phyloP scores from a whole-genome alignment of 2,329 filamentous ascomycete genomes.

The Curvularia sp. region DNA sequence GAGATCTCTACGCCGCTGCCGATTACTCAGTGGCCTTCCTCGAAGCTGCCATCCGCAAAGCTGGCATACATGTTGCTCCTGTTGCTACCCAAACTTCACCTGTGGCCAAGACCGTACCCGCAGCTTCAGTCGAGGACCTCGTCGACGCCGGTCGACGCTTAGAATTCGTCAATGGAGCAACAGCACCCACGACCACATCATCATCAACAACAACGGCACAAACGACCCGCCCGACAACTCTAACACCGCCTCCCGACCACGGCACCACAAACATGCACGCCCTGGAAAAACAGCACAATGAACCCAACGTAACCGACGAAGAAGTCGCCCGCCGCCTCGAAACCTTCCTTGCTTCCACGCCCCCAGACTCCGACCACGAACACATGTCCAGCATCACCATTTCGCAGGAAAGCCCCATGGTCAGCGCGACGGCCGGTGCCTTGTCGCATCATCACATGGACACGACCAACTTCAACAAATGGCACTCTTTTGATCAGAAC shows the following conservation, averaged over 20 bases:
- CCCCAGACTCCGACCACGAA: conserved; percentile 55
- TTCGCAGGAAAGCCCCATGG: conserved; percentile 29
- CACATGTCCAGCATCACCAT: conserved; percentile 42
- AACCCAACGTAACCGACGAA: conserved; percentile 52
- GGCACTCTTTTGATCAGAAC: conserved; percentile 27
- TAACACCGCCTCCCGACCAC: conserved; percentile 54
- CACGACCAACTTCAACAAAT: conserved; percentile 27
- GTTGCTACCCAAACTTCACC: conserved; percentile 31
- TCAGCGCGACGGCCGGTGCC: conserved; percentile 18
- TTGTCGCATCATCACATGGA: background rate
- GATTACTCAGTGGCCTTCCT: conserved; percentile 95
- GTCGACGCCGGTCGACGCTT: conserved; percentile 56
- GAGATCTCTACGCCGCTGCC: conserved; percentile 91
- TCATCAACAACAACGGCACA: conserved; percentile 19
- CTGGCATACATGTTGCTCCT: conserved; percentile 74
- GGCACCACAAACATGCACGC: conserved; percentile 45
- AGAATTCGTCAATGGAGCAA: conserved; percentile 36
- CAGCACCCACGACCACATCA: background rate
- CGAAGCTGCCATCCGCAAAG: conserved; percentile 89
- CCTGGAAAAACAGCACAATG: conserved; percentile 40
- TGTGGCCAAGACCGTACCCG: conserved; percentile 37
- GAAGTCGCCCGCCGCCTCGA: conserved; percentile 58
- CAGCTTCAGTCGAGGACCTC: conserved; percentile 56
- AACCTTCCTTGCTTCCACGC: conserved; percentile 60
- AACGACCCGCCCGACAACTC: conserved; percentile 35